Evolutionary conservation across 2,329 filamentous ascomycete genomes (phyloP).

Genomic region (Penicillium sp.): DNA sequence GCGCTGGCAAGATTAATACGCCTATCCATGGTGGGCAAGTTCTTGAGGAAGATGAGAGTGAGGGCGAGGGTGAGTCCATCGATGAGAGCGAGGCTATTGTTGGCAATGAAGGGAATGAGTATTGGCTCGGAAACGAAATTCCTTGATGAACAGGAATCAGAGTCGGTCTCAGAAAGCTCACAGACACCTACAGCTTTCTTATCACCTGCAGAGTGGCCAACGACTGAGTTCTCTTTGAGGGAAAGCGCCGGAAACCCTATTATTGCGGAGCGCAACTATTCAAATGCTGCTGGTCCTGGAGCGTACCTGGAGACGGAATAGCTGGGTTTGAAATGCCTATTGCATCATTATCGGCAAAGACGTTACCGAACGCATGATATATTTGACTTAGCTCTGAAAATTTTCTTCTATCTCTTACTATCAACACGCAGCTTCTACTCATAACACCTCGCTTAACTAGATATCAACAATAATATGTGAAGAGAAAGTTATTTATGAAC

Average conservation of each 20-base stretch:
- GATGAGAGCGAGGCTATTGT: neutral
- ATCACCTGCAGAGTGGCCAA: constrained; percentile 7
- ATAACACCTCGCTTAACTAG: constrained; percentile 10
- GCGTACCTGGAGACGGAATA: neutral
- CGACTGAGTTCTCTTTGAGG: constrained; percentile 3
- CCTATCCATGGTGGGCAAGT: neutral
- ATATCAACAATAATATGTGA: neutral
- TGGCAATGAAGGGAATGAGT: neutral
- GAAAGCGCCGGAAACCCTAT: neutral
- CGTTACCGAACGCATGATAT: neutral
- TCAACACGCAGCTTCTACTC: constrained; percentile 4
- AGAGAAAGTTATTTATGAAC: neutral
- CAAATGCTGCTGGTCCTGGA: neutral
- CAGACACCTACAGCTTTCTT: neutral
- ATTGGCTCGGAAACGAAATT: neutral
- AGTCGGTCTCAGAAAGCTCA: constrained; percentile 1
- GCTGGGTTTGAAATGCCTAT: neutral
- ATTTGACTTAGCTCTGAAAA: neutral
- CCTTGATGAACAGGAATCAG: neutral
- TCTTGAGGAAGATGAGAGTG: neutral
- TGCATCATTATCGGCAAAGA: neutral
- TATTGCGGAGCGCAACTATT: neutral
- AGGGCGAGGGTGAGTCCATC: neutral
- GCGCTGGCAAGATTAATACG: neutral
- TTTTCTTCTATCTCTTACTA: constrained; percentile 9